Base-by-base conservation (phyloP, 306 rosid species). In the Senna tora region DNA sequence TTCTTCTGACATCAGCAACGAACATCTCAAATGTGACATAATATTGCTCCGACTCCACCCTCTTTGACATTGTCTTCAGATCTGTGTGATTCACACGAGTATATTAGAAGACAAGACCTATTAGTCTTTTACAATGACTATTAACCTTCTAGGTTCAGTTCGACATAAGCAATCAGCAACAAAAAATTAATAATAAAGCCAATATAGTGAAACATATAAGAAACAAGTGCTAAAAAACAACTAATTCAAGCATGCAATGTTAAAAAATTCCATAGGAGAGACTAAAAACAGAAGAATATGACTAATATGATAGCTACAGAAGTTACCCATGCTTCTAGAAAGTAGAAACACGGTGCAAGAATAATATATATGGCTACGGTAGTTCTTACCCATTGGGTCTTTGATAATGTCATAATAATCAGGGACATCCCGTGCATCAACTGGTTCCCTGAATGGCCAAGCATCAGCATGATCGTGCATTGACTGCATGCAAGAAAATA, bases 371-470 rank as follows among this genome's bases (percentile, higher is more conserved):
- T 33, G 10, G 39, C 72, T 65, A 47, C 69, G 16, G 32, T 5
- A 61, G 49, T 69, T 73, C 86, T 85, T 78, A 89, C 97, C 99
- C 85, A 95, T 87, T 60, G 99, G 91, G 84, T 95, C 96, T 85
- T 91, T 95, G 76, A 95, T 89, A 58, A 95, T 89, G 66, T 91
- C 93, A 81, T 91, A 91, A 83, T 95, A 91, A 85, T 95, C 97
- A 57, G 97, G 99, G 43, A 91, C 99, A 73, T 95, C 99, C 55
- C 90, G 96, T 51, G 83, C 80, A 71, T 95, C 92, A 73, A 95
- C 96, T 9, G 99, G 99, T 47, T 95, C 99, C 88, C 86, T 94
- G 86, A 94, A 94, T 65, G 99, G 99, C 99, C 99, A 94, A 3
- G 93, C 85, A 75, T 94, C 99, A 9, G 69, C 93, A 55, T 91